Base-by-base conservation (phyloP, 768 basidiomycete genomes). In the Boletus reticuloceps region DNA sequence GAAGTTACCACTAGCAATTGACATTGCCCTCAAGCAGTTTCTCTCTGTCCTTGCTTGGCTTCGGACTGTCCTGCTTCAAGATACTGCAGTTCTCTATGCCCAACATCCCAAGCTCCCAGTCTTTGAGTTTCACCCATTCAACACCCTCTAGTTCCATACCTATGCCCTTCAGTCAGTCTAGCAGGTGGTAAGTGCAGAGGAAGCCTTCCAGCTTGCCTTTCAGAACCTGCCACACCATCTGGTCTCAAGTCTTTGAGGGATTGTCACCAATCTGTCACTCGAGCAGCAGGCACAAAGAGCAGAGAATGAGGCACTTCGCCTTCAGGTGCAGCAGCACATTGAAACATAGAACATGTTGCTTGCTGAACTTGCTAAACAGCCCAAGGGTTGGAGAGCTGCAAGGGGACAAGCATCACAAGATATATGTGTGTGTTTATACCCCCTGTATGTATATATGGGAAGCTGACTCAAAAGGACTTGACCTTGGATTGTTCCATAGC, bases 21-120 rank as follows among this genome's bases (percentile, higher is more conserved):
- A 62, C 47, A 62, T 68, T 40, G 61, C 71, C 2, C 56, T 74
- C 0, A 60, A 59, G 10, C 43, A 68, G 20, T 73, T 75, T 47
- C 64, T 70, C 1, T 36, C 50, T 1, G 42, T 73, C 1, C 56
- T 77, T 0, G 12, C 41, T 1, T 61, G 63, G 54, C 45, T 74
- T 1, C 64, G 60, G 8, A 47, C 31, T 6, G 61, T 75, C 14
- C 55, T 75, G 2, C 61, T 76, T 5, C 72, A 76, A 60, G 74
- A 76, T 50, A 55, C 60, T 2, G 73, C 73, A 3, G 47, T 74
- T 16, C 58, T 75, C 0, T 72, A 5, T 25, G 25, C 37, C 0
- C 32, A 48, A 0, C 34, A 70, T 48, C 69, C 71, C 0, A 17
- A 61, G 4, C 43, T 53, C 11, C 34, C 58, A 0, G 34, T 75